Base-by-base conservation (phyloP, 345 rosid genomes). In the Arabidopsis arenosa region DNA sequence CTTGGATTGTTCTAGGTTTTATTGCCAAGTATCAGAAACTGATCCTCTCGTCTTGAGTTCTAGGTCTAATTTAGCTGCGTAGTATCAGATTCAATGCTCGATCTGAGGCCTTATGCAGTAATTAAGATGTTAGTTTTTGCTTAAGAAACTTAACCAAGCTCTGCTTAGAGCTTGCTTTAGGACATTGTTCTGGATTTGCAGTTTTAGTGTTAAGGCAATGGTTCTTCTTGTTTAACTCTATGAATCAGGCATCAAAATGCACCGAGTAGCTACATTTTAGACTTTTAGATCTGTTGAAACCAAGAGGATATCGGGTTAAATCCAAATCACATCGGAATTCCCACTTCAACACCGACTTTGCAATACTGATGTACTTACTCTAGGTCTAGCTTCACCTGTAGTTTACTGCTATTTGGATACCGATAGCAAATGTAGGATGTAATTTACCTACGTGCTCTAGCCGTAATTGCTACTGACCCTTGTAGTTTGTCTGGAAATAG, bases 251-350 rank as follows among this genome's bases (percentile, higher is more conserved):
- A 28, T 55, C 5, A 58, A 4, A 32, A 43, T 44, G 33, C 44
- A n/a, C 52, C 28, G 6, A 56, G 35, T 56, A 56, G 3, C 52
- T 58, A 45, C 18, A 32, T 8, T 58, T 47, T 45, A 3, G 36
- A 70, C 30, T 70, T 23, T 33, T 17, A 70, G 56, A 57, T 56
- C 40, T 41, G 49, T 39, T 54, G 36, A 37, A 40, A 32, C 10
- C 58, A 32, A 1, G 30, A 15, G 6, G 43, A 45, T 32, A 47
- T 28, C 5, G 28, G 1, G 15, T 15, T 18, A 7, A 2, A 23
- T 40, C 21, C 28, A 48, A 33, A 35, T 47, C 30, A 33, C 11
- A 48, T 30, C 26, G 17, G 35, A 32, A 11, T 18, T 10, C 37
- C 17, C 36, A 21, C 52, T 63, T 43, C 40, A 8, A n/a, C 13